Percentiles rank a stretch among this genome's conserved stretches.
These are phyloP conservation scores for Phaeophleospora eucalypticola DNA, from an alignment of 2,329 filamentous ascomycete genomes.

Conservation along the genomic window DNA sequence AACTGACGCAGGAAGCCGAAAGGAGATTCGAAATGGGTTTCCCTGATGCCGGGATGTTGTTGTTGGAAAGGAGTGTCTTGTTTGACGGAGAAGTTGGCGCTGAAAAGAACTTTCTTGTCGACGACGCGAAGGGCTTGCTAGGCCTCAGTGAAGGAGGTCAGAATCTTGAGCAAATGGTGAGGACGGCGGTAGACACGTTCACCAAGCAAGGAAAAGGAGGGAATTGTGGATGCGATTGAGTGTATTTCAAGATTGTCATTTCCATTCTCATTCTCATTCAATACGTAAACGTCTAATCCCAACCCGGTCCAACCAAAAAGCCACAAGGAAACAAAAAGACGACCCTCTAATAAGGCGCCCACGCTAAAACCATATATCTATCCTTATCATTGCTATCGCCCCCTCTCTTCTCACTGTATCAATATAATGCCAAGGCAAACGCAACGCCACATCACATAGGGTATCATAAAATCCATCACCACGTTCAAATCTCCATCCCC, in stretches of 20 bases:
- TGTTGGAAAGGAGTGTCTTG: conserved; percentile 37
- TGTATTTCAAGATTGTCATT: too few species aligned
- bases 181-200: conserved; percentile 21
- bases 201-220: too few species aligned
- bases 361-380: too few species aligned
- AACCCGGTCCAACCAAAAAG: too few species aligned
- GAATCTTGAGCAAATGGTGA: conserved; percentile 15
- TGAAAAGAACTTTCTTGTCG: conserved; percentile 25
- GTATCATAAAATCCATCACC: background rate
- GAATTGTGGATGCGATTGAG: conserved; percentile 33
- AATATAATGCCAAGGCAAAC: background rate
- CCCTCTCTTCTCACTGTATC: background rate
- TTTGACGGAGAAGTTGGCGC: conserved; percentile 32
- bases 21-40: conserved; percentile 35
- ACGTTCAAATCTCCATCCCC: background rate
- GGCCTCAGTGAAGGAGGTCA: conserved; percentile 16
- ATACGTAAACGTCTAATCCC: too few species aligned
- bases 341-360: background rate
- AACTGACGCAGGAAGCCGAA: conserved; percentile 34
- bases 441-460: background rate
- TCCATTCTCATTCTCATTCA: background rate
- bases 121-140: conserved; percentile 19
- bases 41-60: conserved; percentile 37
- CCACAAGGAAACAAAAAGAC: too few species aligned
- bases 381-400: background rate